Evolutionary conservation across 306 rosid species (phyloP).

Genomic region (Cercis canadensis): DNA sequence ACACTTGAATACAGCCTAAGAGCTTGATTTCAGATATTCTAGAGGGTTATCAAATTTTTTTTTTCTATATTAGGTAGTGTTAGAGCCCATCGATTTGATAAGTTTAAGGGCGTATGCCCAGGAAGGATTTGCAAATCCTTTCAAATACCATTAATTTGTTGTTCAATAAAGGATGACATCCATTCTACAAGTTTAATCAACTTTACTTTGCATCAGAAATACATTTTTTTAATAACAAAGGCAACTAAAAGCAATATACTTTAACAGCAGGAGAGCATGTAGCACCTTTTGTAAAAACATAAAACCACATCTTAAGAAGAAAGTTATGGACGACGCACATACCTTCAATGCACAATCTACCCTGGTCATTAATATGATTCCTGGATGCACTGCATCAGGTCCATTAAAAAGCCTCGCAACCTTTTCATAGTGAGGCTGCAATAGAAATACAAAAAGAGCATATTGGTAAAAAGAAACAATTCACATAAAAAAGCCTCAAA

Average conservation of each 20-base stretch:
- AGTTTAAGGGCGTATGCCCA: not conserved
- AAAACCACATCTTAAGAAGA: conserved; percentile 8
- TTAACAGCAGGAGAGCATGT: not conserved
- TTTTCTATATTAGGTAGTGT: not conserved
- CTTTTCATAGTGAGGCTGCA: conserved; percentile 93
- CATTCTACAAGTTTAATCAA: not conserved
- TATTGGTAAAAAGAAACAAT: conserved; percentile 21
- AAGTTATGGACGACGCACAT: conserved; percentile 32
- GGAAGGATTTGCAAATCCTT: not conserved
- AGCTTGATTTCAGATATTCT: not conserved
- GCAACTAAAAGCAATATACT: not conserved
- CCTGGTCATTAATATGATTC: conserved; percentile 83
- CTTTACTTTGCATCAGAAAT: not conserved
- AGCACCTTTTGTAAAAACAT: conserved; percentile 3
- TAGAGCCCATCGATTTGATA: not conserved
- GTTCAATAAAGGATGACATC: not conserved
- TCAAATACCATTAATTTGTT: not conserved
- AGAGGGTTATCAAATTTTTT: not conserved
- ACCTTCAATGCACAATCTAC: conserved; percentile 97
- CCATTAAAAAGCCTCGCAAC: conserved; percentile 98
- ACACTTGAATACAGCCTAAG: not conserved
- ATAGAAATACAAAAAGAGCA: conserved; percentile 26
- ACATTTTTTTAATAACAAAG: not conserved
- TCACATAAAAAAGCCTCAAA: not conserved
- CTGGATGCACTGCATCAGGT: conserved; percentile 92